A percentile compares a stretch with the other conserved stretches of the same genome.
Conservation (phyloP, 2,329 filamentous ascomycete species). For the Aschersonia sp. region DNA sequence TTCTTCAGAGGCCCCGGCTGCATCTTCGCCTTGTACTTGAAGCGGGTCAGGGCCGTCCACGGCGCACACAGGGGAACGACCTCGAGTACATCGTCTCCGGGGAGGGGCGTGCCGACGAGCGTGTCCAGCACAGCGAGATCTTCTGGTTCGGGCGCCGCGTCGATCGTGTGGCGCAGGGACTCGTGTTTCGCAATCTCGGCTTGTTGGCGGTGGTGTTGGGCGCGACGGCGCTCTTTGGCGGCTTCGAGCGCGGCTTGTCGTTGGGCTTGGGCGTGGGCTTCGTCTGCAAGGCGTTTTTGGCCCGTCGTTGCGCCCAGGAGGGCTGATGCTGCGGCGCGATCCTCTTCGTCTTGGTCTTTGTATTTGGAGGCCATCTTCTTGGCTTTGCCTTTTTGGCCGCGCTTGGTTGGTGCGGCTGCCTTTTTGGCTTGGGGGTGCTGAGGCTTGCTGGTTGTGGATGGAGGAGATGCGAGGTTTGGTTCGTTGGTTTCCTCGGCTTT, state of each 20-base stretch:
- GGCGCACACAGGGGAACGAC: conserved; percentile 50
- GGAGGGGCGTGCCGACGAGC: conserved; percentile 63
- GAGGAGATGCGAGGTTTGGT: conserved; percentile 5
- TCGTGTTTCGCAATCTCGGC: conserved; percentile 64
- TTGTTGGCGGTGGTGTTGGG: conserved; percentile 67
- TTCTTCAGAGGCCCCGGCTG: conserved; percentile 86
- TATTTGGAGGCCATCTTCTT: conserved; percentile 88
- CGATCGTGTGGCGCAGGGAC: conserved; percentile 42
- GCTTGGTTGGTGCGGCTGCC: conserved; percentile 28
- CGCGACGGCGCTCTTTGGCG: conserved; percentile 58
- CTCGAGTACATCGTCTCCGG: conserved; percentile 71
- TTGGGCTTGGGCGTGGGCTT: conserved; percentile 56
- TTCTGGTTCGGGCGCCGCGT: conserved; percentile 43
- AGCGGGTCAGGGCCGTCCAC: conserved; percentile 47
- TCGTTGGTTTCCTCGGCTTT: conserved; percentile 5
- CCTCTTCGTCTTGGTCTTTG: conserved; percentile 87
- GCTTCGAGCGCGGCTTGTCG: conserved; percentile 51
- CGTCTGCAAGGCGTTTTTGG: conserved; percentile 52
- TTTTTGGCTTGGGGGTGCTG: conserved; percentile 18
- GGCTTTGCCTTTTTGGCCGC: conserved; percentile 68
- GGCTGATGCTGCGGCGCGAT: conserved; percentile 67
- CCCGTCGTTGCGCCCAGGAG: conserved; percentile 69
- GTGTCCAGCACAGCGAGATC: conserved; percentile 46
- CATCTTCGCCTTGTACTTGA: conserved; percentile 91
- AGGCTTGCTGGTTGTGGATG: background rate